Evolutionary conservation across 768 basidiomycete species (phyloP), one percentile per base, ranked within the genome.

Genomic region (Tricholoma saponaceum): DNA sequence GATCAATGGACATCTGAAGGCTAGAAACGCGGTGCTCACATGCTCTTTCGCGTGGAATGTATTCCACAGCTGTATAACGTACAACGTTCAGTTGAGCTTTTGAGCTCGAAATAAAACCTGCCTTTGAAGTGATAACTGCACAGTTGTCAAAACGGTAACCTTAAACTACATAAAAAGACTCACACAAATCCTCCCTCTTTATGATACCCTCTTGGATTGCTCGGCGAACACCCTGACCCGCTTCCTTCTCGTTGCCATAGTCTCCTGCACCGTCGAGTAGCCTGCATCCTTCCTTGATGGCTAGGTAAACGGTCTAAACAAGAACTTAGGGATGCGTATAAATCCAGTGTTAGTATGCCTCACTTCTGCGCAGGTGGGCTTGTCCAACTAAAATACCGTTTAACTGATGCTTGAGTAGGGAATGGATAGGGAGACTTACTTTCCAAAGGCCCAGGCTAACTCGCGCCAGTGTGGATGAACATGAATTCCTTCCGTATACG

Each of bases 201-300:
- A 96, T 88, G 35, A 95, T 67, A 13, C 93, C 92, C 6, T 92
- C 90, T 39, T 75, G 69, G 62, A 95, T 81, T n/a, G 92, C 92
- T 13, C 85, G 83, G 53, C 77, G 79, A 57, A 95, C 80, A 61
- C 92, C 92, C 64, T 85, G 79, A 1, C 90, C 92, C 4, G 89
- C 87, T 70, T 93, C 85, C 66, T 86, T 89, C 73, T 96, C 94
- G 62, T 96, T 95, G 7, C 89, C 92, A 69, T 93, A 94, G 73
- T 92, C 90, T 62, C 84, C 83, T 30, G 92, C 92, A 59, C 90
- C 87, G 56, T 94, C 92, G 55, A 96, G 78, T 55, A 96, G 87
- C 60, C 93, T 85, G 69, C 92, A 94, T 0, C 94, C 93, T 23
- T 79, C 77, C 70, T 92, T 92, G 74, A 95, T 88, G 16, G 93